Evolutionary conservation across 768 basidiomycete genomes (phyloP), one percentile per base, ranked within the genome.

Genomic region (Boletus patriciae): DNA sequence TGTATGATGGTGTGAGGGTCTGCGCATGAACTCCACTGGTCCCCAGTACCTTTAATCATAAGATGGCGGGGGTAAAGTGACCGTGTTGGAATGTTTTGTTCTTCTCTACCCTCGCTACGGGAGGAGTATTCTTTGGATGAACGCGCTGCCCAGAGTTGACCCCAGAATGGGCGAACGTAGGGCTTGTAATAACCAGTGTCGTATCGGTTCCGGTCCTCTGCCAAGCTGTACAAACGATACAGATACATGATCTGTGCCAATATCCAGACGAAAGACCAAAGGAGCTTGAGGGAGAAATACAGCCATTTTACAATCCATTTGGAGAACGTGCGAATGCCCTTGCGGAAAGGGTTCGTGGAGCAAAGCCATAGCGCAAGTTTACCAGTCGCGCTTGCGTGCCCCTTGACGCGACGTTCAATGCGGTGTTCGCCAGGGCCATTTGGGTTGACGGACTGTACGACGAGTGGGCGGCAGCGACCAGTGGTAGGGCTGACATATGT

Each of bases 111-210:
- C 6, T 54, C 19, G 25, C 45, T 1, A 16, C 59, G 61, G 4
- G 43, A 38, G 10, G 64, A 65, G 41, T 60, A 37, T 19, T 65
- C 64, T 42, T 25, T 66, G 2, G 15, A n/a, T 3, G 64, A 65
- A 31, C 64, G 64, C 8, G 64, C 64, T 16, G 64, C 57, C 64
- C 64, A 65, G 44, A 65, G 43, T 36, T 65, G 64, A 5, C 61
- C 52, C 36, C 41, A 57, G 45, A 56, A 66, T 0, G 23, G 9
- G 10, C 49, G 54, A 3, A 3, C 2, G 16, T 52, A 55, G 33
- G 49, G 49, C n/a, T 55, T 55, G 38, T 55, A 55, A 31, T 23
- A 3, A 1, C 61, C 46, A 4, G 58, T 50, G 18, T 27, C 25
- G 16, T 66, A n/a, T n/a, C n/a, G n/a, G n/a, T n/a, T 9, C 27